Conservation (phyloP, 805 yeast genomes). For the Kodamaea leandrae region DNA sequence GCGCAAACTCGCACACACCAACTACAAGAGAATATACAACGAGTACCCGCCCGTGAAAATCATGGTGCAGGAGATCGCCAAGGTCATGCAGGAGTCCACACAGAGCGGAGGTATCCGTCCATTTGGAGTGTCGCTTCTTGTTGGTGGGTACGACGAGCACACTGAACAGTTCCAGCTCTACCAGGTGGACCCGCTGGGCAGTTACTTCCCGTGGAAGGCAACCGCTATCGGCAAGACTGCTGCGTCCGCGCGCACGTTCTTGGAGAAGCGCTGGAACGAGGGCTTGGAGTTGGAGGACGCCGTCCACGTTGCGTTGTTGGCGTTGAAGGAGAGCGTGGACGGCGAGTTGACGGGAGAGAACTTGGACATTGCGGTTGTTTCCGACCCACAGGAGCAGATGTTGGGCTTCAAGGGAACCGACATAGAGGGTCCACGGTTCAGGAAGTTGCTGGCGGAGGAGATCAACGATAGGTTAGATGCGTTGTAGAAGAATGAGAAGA, state of each 20-base stretch:
- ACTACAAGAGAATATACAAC: conserved; percentile 88
- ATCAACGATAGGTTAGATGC: conserved; percentile 94
- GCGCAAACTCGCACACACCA: conserved; percentile 87
- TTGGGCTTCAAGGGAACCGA: conserved; percentile 84
- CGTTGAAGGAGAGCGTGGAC: conserved; percentile 93
- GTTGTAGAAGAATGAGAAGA: conserved; percentile 44
- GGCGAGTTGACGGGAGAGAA: conserved; percentile 98
- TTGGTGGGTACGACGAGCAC: conserved; percentile 90
- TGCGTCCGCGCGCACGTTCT: conserved; percentile 91
- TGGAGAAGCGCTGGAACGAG: conserved; percentile 98
- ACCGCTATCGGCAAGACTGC: conserved; percentile 98
- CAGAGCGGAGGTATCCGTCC: conserved; percentile 99
- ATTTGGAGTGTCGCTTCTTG: conserved; percentile 91
- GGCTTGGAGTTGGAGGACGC: conserved; percentile 98
- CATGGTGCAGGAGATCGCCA: conserved; percentile 91
- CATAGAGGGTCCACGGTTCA: conserved; percentile 86
- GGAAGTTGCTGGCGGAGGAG: conserved; percentile 82
- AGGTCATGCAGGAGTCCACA: conserved; percentile 97
- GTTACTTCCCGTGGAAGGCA: conserved; percentile 99
- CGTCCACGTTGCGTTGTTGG: conserved; percentile 89
- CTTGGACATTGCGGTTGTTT: conserved; percentile 86
- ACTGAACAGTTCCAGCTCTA: conserved; percentile 70
- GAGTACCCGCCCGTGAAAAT: conserved; percentile 97
- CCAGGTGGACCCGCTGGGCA: conserved; percentile 97
- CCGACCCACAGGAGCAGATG: conserved; percentile 74